Evolutionary conservation across 2,329 filamentous ascomycete genomes (phyloP).

Genomic region (Chaetomiaceae sp.): DNA sequence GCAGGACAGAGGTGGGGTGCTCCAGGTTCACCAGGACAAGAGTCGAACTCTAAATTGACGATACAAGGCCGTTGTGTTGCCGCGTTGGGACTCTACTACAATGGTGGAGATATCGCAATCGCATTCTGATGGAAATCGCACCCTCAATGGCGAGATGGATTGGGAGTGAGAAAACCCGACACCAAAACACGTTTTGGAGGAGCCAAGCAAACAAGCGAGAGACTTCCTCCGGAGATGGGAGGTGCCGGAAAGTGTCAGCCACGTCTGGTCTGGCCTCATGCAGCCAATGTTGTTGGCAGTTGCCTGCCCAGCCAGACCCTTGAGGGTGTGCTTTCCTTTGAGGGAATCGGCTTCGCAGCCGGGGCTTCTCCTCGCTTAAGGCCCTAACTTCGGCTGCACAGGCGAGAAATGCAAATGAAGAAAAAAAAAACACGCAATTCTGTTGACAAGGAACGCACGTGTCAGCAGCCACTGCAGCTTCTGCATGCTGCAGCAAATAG

Average conservation of each 20-base stretch:
- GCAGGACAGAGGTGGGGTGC: no score
- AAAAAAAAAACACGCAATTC: not conserved
- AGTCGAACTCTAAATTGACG: no score
- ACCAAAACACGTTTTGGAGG: no score
- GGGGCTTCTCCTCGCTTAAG: not conserved
- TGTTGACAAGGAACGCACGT: not conserved
- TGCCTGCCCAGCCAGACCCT: not conserved
- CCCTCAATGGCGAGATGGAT: no score
- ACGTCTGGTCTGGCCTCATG: not conserved
- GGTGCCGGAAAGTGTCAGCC: not conserved
- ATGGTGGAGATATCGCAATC: no score
- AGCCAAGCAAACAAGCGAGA: not conserved
- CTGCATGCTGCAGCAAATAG: not conserved
- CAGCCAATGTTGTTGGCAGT: slow-evolving; percentile 4
- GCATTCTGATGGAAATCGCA: no score
- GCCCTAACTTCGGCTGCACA: not conserved
- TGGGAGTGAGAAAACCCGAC: no score
- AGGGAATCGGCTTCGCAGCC: not conserved
- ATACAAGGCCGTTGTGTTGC: no score
- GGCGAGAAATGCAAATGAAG: not conserved
- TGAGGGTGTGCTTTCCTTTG: not conserved
- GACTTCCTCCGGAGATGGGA: no score
- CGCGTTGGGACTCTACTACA: no score
- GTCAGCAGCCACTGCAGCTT: not conserved
- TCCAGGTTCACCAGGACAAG: no score